These are phyloP conservation scores for Exidia glandulosa DNA, from an alignment of 768 basidiomycete genomes.

Conservation along the genomic window DNA sequence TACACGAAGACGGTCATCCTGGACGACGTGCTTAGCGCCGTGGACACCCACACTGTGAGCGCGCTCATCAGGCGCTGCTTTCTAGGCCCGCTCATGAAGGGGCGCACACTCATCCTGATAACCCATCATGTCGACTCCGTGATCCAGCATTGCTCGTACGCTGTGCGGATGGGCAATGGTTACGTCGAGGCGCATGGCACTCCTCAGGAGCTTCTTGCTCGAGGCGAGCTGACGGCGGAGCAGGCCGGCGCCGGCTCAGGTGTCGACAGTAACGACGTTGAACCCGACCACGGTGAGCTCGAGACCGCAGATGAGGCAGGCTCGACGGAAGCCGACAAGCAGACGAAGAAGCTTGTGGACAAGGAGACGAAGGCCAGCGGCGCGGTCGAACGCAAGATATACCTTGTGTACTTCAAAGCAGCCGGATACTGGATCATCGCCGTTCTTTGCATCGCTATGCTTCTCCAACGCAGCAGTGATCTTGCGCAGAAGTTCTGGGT, in stretches of 20 bases:
- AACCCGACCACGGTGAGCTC: not conserved
- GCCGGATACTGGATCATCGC: not conserved
- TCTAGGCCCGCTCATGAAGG: slow-evolving; percentile 44
- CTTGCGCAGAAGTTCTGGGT: not conserved
- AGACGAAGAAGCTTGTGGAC: not conserved
- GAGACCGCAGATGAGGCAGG: not conserved
- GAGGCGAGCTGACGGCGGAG: too few relatives aligned
- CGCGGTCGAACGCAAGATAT: not conserved
- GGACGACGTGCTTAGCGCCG: slow-evolving; percentile 31
- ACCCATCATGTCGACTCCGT: slow-evolving; percentile 55
- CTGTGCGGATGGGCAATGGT: not conserved
- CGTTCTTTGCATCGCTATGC: too few relatives aligned
- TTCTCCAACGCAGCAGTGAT: not conserved
- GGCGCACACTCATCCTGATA: slow-evolving; percentile 68
- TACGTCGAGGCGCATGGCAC: not conserved
- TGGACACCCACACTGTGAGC: slow-evolving; percentile 68
- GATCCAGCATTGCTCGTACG: not conserved
- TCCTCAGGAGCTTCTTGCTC: slow-evolving; percentile 18
- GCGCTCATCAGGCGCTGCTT: slow-evolving; percentile 61
- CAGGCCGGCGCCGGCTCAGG: not conserved
- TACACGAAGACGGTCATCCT: slow-evolving; percentile 35
- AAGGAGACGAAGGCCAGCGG: not conserved
- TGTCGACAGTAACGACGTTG: not conserved
- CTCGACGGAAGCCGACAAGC: not conserved
- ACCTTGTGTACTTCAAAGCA: not conserved